These are phyloP conservation scores for Penicillium angulare DNA, from an alignment of 495 filamentous ascomycete species.

Conservation along the genomic window DNA sequence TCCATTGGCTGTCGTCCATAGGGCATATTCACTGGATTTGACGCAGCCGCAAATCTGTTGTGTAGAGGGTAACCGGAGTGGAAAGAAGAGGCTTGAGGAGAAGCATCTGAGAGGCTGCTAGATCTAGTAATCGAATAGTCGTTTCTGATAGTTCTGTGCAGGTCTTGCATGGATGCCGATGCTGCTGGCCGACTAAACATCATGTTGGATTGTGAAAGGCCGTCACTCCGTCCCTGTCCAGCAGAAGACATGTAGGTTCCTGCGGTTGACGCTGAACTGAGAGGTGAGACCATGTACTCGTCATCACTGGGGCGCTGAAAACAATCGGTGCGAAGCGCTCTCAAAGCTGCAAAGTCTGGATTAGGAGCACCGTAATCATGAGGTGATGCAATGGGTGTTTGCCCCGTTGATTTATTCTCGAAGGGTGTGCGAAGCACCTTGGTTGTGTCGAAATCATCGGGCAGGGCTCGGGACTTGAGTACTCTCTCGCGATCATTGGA, in stretches of 20 bases:
- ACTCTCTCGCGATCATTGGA: conserved; percentile 91
- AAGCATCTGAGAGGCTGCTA: conserved; percentile 43
- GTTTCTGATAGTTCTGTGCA: conserved; percentile 34
- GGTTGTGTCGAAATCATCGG: conserved; percentile 89
- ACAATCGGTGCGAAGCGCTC: conserved; percentile 39
- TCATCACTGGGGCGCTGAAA: conserved; percentile 39
- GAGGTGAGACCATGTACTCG: conserved; percentile 44
- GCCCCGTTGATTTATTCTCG: conserved; percentile 32
- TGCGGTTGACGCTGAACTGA: conserved; percentile 42
- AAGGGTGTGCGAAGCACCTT: conserved; percentile 83
- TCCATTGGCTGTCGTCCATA: conserved; percentile 39
- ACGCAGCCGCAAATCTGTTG: conserved; percentile 28
- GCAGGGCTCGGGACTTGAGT: conserved; percentile 88
- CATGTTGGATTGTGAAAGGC: conserved; percentile 22
- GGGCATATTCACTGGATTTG: conserved; percentile 31
- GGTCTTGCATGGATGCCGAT: conserved; percentile 27
- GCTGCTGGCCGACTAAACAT: conserved; percentile 32
- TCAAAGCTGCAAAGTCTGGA: conserved; percentile 16
- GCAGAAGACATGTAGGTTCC: conserved; percentile 42
- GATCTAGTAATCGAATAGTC: conserved; percentile 39
- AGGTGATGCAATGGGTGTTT: conserved; percentile 34
- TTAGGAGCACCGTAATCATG: conserved; percentile 19
- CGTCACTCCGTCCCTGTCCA: conserved; percentile 27
- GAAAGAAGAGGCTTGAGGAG: conserved; percentile 25
- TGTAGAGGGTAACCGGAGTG: conserved; percentile 34